Conservation (phyloP, 495 filamentous ascomycete species). For the Tuber calosporum region DNA sequence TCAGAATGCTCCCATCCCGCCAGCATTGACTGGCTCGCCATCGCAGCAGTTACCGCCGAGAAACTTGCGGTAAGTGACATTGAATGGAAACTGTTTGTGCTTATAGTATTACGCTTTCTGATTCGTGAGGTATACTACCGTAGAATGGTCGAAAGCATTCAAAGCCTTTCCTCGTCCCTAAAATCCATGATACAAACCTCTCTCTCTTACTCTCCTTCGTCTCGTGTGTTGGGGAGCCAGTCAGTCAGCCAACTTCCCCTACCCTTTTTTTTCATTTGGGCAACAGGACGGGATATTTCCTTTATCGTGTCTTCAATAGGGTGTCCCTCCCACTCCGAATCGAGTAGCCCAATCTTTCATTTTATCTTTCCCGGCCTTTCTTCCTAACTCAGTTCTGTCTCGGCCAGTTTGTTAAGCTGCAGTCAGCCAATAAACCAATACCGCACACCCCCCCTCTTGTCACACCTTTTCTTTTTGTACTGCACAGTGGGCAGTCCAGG, state of each 20-base stretch:
- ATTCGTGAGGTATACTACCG: background rate
- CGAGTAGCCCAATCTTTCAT: background rate
- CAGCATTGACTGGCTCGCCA: background rate
- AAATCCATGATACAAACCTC: background rate
- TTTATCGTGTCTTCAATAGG: background rate
- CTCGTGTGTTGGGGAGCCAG: constrained; percentile 2
- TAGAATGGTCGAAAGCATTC: background rate
- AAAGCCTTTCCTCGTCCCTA: background rate
- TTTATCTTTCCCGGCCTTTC: background rate
- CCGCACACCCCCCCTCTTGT: background rate
- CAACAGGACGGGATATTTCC: constrained; percentile 1
- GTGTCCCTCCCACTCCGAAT: background rate
- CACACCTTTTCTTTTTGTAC: background rate
- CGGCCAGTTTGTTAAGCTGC: constrained; percentile 4
- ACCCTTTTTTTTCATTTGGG: background rate
- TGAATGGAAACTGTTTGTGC: background rate
- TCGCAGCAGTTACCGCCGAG: background rate
- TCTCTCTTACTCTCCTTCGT: background rate
- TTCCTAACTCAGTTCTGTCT: background rate
- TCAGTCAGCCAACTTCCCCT: background rate
- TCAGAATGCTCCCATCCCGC: background rate
- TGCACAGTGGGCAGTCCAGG: background rate
- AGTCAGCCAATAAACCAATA: background rate
- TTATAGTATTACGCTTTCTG: background rate
- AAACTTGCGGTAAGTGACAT: background rate